Base-by-base conservation (phyloP, 2,329 filamentous ascomycete species). In the Phialophora macrospora region DNA sequence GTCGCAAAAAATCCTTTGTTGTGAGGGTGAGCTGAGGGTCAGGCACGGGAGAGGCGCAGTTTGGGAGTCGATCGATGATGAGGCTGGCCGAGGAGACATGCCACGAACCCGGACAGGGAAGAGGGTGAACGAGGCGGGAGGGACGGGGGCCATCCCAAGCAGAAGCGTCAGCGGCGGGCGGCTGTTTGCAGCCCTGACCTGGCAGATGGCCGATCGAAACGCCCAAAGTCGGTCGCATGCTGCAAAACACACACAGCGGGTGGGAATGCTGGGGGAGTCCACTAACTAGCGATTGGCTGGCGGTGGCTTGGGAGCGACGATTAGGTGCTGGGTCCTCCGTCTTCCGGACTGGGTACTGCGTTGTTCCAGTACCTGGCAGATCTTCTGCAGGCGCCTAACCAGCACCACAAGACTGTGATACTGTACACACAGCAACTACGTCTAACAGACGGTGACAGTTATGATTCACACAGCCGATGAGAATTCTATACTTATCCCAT, bases 11-110 rank as follows among this genome's bases (percentile, higher is more conserved):
- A 17, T 51, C 24, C 22, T 51, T 24, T 51, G 48, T 51, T 51
- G 48, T 26, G 14, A 64, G n/a, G 51, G 41, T 64, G 58, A 67
- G 46, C 26, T 65, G 63, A 65, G 57, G 38, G 20, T n/a, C 17
- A 30, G 30, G 14, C 28, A 49, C 3, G 34, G n/a, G 20, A 22
- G 52, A 59, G 58, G 57, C 32, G 54, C 51, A 57, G 56, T 55
- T 17, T 30, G 56, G 46, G 57, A 60, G 55, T 58, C 44, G 55
- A 58, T 58, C 44, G 55, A 58, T 51, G 44, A 57, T 67, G 65
- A 67, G 65, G 65, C 65, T 67, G 62, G 49, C 54, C 51, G 44
- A 28, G 60, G 38, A 34, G 51, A 24, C 46, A 49, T 46, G 59
- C 28, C 56, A 60, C 56, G 62, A 60, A 32, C 22, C 46, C 30